These are phyloP conservation scores for Rutstroemia sp. DNA, from an alignment of 2,329 filamentous ascomycete genomes.

Conservation along the genomic window DNA sequence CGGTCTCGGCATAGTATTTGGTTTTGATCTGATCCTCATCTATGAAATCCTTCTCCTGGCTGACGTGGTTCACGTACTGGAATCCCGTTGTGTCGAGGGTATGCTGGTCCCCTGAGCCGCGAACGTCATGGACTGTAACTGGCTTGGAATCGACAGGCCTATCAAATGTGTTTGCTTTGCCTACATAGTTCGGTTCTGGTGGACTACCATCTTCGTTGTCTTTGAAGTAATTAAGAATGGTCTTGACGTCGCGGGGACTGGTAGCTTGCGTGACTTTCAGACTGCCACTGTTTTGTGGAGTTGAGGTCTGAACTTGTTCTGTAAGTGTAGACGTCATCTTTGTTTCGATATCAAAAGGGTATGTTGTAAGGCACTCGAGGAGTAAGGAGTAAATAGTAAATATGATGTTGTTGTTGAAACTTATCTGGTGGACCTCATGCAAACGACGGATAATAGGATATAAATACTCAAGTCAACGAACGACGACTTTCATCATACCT, in stretches of 20 bases:
- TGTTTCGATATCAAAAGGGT: background rate
- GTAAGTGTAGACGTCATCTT: constrained; percentile 6
- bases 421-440: background rate
- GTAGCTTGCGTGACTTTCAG: background rate
- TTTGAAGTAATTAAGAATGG: constrained; percentile 16
- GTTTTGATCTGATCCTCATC: constrained; percentile 31
- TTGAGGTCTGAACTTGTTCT: background rate
- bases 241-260: constrained; percentile 11
- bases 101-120: constrained; percentile 36
- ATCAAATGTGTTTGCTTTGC: constrained; percentile 2
- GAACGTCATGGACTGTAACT: constrained; percentile 34
- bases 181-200: constrained; percentile 13
- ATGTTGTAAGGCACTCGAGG: too few species aligned
- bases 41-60: constrained; percentile 29
- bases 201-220: constrained; percentile 16
- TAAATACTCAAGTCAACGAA: background rate
- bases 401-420: background rate
- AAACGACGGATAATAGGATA: background rate
- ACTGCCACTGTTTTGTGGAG: background rate
- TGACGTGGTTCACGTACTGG: constrained; percentile 31
- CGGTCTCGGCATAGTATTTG: constrained; percentile 31
- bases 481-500: background rate
- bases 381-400: background rate
- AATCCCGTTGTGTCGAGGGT: constrained; percentile 36
- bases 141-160: background rate